A percentile compares a stretch with the other conserved stretches of the same genome.
Evolutionary conservation across 768 basidiomycete species (phyloP).

Genomic region (Suillus luteus): DNA sequence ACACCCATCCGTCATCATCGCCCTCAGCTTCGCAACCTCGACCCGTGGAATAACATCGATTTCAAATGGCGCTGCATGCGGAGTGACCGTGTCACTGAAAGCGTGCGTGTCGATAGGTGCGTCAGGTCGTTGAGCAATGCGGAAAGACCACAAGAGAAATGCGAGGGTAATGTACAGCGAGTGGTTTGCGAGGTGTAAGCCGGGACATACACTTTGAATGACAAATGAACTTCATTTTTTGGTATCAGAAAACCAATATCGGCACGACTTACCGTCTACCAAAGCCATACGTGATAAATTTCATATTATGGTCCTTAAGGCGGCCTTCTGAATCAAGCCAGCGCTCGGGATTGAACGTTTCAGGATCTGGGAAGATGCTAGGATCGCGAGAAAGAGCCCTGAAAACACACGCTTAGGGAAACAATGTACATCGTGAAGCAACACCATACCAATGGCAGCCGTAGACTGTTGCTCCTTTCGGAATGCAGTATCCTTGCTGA

Average conservation of each 20-base stretch:
- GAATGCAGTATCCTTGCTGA: neutral
- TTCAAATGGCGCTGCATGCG: neutral
- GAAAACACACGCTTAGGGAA: neutral
- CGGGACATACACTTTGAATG: neutral
- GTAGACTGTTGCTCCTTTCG: neutral
- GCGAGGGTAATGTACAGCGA: neutral
- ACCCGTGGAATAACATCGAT: neutral
- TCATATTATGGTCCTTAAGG: neutral
- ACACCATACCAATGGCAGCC: neutral
- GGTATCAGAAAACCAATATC: neutral
- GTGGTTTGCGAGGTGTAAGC: neutral
- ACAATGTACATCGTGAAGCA: neutral
- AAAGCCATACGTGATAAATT: constrained; percentile 54
- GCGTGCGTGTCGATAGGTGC: neutral
- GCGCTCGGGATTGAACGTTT: neutral
- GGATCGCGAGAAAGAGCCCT: neutral
- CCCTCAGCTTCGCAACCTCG: neutral
- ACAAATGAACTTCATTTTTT: neutral
- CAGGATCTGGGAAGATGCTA: neutral
- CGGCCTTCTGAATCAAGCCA: neutral
- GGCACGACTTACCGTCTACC: constrained; percentile 38
- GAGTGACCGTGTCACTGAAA: neutral
- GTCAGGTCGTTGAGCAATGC: neutral
- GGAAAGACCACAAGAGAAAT: neutral
- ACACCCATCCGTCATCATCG: neutral